These are phyloP conservation scores for Anthoceros angustus DNA, from an alignment of 225 moss, liverwort and hornwort species.

Conservation along the genomic window DNA sequence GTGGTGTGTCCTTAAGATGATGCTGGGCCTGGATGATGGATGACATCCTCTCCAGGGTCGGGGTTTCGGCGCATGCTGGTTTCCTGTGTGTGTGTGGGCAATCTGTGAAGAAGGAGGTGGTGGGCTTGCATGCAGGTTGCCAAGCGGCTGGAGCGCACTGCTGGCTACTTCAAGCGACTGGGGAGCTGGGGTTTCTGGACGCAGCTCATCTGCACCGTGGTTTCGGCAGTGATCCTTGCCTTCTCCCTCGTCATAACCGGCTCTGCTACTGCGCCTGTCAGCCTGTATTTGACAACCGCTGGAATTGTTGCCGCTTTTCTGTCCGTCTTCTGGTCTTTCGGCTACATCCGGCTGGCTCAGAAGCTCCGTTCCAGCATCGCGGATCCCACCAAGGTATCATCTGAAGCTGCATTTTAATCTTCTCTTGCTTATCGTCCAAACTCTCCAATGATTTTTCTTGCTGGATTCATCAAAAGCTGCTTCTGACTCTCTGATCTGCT, in stretches of 20 bases:
- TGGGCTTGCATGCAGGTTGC: slow-evolving; percentile 42
- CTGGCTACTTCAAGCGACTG: slow-evolving; percentile 74
- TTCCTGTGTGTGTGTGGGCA: background rate
- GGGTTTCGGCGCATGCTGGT: background rate
- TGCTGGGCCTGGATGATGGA: too few relatives aligned
- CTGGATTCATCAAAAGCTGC: background rate
- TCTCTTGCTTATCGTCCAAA: too few relatives aligned
- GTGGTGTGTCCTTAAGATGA: too few relatives aligned
- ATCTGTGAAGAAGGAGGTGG: background rate
- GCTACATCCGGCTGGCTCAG: slow-evolving; percentile 67
- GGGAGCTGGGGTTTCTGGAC: slow-evolving; percentile 94
- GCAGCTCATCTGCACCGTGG: slow-evolving; percentile 69
- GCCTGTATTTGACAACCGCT: slow-evolving; percentile 71
- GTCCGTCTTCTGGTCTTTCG: slow-evolving; percentile 91
- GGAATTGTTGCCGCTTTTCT: slow-evolving; percentile 89
- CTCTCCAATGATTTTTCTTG: too few relatives aligned
- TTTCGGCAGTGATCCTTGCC: slow-evolving; percentile 77
- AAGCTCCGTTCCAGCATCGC: slow-evolving; percentile 56
- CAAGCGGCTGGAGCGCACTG: slow-evolving; percentile 84
- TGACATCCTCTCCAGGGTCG: background rate
- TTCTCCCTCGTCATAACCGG: slow-evolving; percentile 73
- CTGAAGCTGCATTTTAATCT: background rate
- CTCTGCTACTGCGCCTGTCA: slow-evolving; percentile 80
- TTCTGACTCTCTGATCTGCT: too few relatives aligned
- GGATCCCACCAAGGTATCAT: slow-evolving; percentile 63